A percentile compares a stretch with the other conserved stretches of the same genome.
Evolutionary conservation across 2,329 filamentous ascomycete species (phyloP).

Genomic region (Escovopsis weberi): DNA sequence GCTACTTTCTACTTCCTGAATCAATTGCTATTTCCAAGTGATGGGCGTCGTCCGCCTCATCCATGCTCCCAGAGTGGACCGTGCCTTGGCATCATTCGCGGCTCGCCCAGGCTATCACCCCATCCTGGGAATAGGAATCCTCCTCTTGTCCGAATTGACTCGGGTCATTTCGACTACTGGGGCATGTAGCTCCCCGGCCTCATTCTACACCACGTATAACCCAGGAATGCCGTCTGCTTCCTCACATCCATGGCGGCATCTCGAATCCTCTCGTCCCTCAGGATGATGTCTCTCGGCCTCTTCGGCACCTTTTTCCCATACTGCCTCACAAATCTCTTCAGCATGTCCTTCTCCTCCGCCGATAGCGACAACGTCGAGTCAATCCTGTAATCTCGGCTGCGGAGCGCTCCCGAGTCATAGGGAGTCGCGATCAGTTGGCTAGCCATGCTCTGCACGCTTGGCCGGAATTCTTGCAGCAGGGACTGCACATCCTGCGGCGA

Average conservation of each 20-base stretch:
- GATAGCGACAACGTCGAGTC: conserved; percentile 22
- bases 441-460: conserved; percentile 28
- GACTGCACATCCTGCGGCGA: conserved; percentile 17
- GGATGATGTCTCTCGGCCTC: conserved; percentile 67
- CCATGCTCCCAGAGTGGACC: background rate
- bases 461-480: conserved; percentile 24
- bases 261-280: conserved; percentile 57
- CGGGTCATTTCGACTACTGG: background rate
- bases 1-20: conserved; percentile 1
- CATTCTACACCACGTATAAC: conserved; percentile 66
- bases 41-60: background rate
- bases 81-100: background rate
- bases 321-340: conserved; percentile 36
- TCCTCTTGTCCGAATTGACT: background rate
- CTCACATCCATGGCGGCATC: conserved; percentile 61
- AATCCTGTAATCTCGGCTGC: conserved; percentile 34
- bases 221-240: conserved; percentile 72
- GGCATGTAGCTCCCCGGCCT: conserved; percentile 18
- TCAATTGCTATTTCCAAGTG: background rate
- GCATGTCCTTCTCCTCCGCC: conserved; percentile 22
- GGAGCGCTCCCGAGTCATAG: conserved; percentile 33
- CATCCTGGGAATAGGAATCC: background rate
- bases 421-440: conserved; percentile 31
- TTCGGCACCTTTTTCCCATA: conserved; percentile 55
- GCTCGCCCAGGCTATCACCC: background rate